Evolutionary conservation across 768 basidiomycete genomes (phyloP).

Genomic region (Serendipita indica): DNA sequence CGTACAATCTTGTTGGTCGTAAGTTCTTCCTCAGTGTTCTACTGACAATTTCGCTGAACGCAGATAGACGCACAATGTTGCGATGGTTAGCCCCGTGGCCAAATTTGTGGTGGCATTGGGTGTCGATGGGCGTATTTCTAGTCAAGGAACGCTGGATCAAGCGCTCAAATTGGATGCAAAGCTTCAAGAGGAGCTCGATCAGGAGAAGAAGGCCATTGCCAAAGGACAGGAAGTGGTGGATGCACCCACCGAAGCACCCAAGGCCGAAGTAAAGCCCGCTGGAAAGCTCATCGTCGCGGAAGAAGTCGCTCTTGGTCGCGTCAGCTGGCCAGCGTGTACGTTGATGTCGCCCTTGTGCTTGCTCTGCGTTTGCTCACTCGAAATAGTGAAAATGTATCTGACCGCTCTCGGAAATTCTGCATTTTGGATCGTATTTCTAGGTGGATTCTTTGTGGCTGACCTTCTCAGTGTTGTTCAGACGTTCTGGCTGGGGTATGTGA

Average conservation of each 20-base stretch:
- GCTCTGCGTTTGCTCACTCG: constrained; percentile 25
- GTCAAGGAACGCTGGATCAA: constrained; percentile 36
- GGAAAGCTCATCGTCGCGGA: constrained; percentile 53
- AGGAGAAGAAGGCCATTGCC: constrained; percentile 21
- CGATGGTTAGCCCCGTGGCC: constrained; percentile 38
- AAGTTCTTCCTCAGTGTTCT: constrained; percentile 15
- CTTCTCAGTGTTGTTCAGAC: constrained; percentile 20
- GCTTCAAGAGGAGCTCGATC: constrained; percentile 21
- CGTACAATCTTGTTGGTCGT: constrained; percentile 42
- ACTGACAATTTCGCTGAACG: not conserved
- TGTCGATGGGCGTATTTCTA: constrained; percentile 35
- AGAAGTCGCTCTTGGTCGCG: constrained; percentile 45
- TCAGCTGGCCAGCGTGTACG: constrained; percentile 35
- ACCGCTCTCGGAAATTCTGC: constrained; percentile 12
- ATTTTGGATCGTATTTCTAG: constrained; percentile 22
- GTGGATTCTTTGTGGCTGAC: constrained; percentile 16
- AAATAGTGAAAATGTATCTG: constrained; percentile 16
- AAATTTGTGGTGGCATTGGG: constrained; percentile 42
- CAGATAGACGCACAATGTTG: constrained; percentile 37
- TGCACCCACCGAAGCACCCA: constrained; percentile 15
- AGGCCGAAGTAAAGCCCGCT: constrained; percentile 18
- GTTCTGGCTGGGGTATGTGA: constrained; percentile 29
- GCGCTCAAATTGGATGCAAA: constrained; percentile 29
- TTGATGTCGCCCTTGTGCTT: not conserved
- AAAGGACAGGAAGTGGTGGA: constrained; percentile 21